These are phyloP conservation scores for Amphirosellinia nigrospora DNA, from an alignment of 495 filamentous ascomycete genomes.

Conservation along the genomic window DNA sequence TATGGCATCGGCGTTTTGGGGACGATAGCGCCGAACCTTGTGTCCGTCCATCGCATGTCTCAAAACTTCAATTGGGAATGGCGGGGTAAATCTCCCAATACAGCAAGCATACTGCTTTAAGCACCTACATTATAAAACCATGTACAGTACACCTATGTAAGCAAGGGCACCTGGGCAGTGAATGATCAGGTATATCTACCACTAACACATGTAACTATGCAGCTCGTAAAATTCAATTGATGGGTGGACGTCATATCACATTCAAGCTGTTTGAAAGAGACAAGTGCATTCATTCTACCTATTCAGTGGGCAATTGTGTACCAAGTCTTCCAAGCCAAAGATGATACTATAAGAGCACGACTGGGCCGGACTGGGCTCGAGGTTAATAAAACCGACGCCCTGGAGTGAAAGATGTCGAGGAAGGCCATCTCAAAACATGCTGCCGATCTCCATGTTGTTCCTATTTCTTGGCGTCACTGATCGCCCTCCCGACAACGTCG, in stretches of 20 bases:
- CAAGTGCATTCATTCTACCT: not conserved
- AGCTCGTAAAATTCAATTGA: not conserved
- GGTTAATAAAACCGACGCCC: no score
- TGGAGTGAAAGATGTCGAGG: no score
- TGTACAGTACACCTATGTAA: no score
- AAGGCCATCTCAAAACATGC: not conserved
- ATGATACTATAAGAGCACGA: no score
- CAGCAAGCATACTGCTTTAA: not conserved
- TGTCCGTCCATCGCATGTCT: not conserved
- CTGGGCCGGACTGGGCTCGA: no score
- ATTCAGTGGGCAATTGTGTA: not conserved
- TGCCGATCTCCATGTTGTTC: not conserved
- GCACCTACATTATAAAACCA: no score
- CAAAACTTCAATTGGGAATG: not conserved
- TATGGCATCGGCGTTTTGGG: slow-evolving; percentile 14
- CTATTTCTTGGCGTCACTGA: not conserved
- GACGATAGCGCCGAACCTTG: not conserved
- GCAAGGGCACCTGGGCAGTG: no score
- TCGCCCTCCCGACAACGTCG: slow-evolving; percentile 42
- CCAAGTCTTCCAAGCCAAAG: not conserved
- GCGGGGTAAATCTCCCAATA: not conserved
- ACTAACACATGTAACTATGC: no score
- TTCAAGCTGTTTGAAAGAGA: not conserved
- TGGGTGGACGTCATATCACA: not conserved
- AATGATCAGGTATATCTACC: not conserved